Evolutionary conservation across 805 yeast species (phyloP), one percentile per base, ranked within the genome.

Genomic region (Yarrowia hollandica): DNA sequence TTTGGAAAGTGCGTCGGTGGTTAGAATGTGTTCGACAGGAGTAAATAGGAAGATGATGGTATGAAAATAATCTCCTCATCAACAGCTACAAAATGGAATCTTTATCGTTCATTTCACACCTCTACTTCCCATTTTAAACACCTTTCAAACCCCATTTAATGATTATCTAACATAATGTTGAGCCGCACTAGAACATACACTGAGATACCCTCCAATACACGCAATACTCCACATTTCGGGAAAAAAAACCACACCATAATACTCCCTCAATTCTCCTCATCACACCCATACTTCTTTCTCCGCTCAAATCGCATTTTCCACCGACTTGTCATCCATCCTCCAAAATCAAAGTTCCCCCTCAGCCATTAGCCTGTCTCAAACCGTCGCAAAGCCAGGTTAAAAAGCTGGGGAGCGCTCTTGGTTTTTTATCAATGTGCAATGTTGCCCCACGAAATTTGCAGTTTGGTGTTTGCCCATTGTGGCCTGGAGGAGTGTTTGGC

Each of bases 391-490:
- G 48, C 21, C 5, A 25, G 22, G n/a, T 16, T 12, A 16, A 26
- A 26, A 26, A 16, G 6, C 33, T 18, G 48, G 19, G 8, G 31
- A 14, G 33, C 33, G n/a, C n/a, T n/a, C n/a, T n/a, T n/a, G n/a
- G n/a, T 18, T 16, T n/a, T 3, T 16, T 26, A 25, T 26, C 16
- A 16, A 1, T 26, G 23, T 41, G 31, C 11, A 41, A 41, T 41
- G 48, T 16, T 41, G 9, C 48, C 48, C 12, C 48, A 41, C 48
- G 48, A 41, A 41, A 41, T 41, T 41, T 41, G 48, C 48, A 41
- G 48, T 12, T 33, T 41, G 9, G 10, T 41, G 7, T 41, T 41
- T 15, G 8, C 48, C 4, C 48, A 41, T 16, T 41, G 33, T 18
- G 48, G 8, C 7, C 33, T 41, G 16, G 48, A 41, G 19, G 48